These are phyloP conservation scores for Coniella vitis DNA, from an alignment of 2,329 filamentous ascomycete genomes.

Conservation along the genomic window DNA sequence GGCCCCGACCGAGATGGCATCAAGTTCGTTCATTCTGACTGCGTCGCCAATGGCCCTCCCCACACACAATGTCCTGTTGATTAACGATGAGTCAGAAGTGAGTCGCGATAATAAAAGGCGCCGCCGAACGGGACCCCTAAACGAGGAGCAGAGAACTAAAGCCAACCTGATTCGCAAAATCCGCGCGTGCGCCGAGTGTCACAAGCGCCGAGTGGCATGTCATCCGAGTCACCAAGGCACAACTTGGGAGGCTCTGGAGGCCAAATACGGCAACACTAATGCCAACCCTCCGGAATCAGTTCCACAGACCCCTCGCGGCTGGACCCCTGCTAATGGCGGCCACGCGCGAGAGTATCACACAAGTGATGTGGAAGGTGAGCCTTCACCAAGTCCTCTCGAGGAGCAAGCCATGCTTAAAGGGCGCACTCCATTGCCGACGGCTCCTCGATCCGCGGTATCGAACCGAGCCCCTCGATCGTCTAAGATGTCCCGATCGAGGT, in stretches of 20 bases:
- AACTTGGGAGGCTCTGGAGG: slow-evolving; percentile 1
- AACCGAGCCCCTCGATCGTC: slow-evolving; percentile 17
- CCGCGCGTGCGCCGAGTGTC: slow-evolving; percentile 50
- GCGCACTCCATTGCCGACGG: slow-evolving; percentile 50
- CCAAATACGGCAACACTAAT: slow-evolving; percentile 11
- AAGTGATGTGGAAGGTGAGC: slow-evolving; percentile 45
- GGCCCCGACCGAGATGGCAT: slow-evolving; percentile 39
- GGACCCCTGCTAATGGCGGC: slow-evolving; percentile 16
- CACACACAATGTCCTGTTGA: slow-evolving; percentile 46
- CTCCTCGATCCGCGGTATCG: slow-evolving; percentile 47
- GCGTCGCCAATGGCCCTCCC: slow-evolving; percentile 39
- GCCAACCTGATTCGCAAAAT: slow-evolving; percentile 54
- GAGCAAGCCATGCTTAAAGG: slow-evolving; percentile 38
- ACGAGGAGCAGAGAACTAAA: slow-evolving; percentile 50
- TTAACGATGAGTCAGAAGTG: slow-evolving; percentile 49
- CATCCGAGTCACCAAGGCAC: neutral
- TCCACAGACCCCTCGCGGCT: slow-evolving; percentile 16
- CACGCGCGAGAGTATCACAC: slow-evolving; percentile 42
- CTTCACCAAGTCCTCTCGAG: slow-evolving; percentile 24
- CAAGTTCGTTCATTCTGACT: slow-evolving; percentile 42
- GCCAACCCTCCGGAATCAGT: slow-evolving; percentile 13
- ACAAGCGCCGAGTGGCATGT: slow-evolving; percentile 46
- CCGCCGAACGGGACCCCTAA: slow-evolving; percentile 52
- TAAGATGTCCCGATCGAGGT: neutral
- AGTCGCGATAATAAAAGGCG: slow-evolving; percentile 48